These are phyloP conservation scores for Mycosphaerella sp. DNA, from an alignment of 2,329 filamentous ascomycete species.

Conservation along the genomic window DNA sequence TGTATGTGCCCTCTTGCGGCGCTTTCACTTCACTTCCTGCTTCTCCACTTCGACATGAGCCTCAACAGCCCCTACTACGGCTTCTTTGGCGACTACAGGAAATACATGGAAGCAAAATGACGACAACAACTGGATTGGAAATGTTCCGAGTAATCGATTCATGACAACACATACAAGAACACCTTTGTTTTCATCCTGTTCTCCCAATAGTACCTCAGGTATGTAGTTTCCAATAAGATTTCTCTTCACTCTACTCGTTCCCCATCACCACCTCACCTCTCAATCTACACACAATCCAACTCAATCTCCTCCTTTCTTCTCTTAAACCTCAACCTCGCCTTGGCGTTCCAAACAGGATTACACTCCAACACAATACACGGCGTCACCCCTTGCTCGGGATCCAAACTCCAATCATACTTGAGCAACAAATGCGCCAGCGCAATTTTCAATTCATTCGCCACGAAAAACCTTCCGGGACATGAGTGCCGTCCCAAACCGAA, in stretches of 20 bases:
- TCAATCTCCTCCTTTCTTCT: constrained; percentile 6
- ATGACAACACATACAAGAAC: too few relatives aligned
- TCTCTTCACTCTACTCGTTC: too few relatives aligned
- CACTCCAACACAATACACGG: not conserved
- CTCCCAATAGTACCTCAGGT: too few relatives aligned
- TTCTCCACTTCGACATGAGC: not conserved
- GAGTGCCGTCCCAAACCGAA: constrained; percentile 31
- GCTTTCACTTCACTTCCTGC: not conserved
- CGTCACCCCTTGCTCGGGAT: not conserved
- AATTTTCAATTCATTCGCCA: constrained; percentile 31
- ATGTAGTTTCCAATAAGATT: too few relatives aligned
- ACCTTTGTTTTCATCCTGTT: too few relatives aligned
- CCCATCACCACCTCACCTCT: not conserved
- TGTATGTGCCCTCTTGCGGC: not conserved
- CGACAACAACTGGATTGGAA: too few relatives aligned
- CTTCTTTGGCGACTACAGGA: too few relatives aligned
- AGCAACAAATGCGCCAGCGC: constrained; percentile 28
- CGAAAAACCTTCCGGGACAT: constrained; percentile 24
- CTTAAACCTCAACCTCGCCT: constrained; percentile 1
- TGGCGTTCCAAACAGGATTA: not conserved
- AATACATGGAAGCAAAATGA: too few relatives aligned
- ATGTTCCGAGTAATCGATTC: too few relatives aligned
- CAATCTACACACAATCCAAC: not conserved
- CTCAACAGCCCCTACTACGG: too few relatives aligned
- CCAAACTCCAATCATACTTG: constrained; percentile 31